Evolutionary conservation across 1,284 basidiomycete species (phyloP).

Genomic region (Vanrija sp.): DNA sequence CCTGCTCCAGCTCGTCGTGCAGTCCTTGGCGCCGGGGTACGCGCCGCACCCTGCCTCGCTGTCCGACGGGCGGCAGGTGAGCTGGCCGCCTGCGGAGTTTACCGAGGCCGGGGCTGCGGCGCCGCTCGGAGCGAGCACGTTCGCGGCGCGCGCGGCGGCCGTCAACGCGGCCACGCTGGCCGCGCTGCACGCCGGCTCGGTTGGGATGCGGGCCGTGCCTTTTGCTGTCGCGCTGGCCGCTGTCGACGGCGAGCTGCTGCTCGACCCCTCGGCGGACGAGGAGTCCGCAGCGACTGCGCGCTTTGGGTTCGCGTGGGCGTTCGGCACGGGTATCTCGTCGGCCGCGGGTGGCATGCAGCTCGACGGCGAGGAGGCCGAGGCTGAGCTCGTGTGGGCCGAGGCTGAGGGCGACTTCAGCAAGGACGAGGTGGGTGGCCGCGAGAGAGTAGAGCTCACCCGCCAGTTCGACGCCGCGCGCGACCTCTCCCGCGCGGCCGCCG

Average conservation of each 20-base stretch:
- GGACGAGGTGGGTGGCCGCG: constrained; percentile 23
- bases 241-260: constrained; percentile 55
- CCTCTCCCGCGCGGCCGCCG: constrained; percentile 18
- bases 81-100: constrained; percentile 1
- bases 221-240: constrained; percentile 50
- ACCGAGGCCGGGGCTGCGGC: background rate
- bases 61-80: background rate
- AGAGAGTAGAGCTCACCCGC: constrained; percentile 3
- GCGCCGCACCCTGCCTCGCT: background rate
- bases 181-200: constrained; percentile 48
- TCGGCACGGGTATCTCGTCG: constrained; percentile 40
- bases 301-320: constrained; percentile 54
- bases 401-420: constrained; percentile 44
- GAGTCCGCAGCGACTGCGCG: constrained; percentile 60
- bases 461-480: constrained; percentile 30
- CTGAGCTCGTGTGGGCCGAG: constrained; percentile 51
- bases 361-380: constrained; percentile 52
- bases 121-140: constrained; percentile 14
- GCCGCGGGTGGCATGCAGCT: constrained; percentile 51
- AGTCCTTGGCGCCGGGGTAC: constrained; percentile 53
- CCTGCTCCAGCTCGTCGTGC: constrained; percentile 63
- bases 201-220: constrained; percentile 50
- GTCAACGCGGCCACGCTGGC: constrained; percentile 56
- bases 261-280: constrained; percentile 65
- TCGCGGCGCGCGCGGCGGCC: constrained; percentile 48